phyloP scores from a whole-genome alignment of 2,329 filamentous ascomycete species.

The Phyllachora maydis region DNA sequence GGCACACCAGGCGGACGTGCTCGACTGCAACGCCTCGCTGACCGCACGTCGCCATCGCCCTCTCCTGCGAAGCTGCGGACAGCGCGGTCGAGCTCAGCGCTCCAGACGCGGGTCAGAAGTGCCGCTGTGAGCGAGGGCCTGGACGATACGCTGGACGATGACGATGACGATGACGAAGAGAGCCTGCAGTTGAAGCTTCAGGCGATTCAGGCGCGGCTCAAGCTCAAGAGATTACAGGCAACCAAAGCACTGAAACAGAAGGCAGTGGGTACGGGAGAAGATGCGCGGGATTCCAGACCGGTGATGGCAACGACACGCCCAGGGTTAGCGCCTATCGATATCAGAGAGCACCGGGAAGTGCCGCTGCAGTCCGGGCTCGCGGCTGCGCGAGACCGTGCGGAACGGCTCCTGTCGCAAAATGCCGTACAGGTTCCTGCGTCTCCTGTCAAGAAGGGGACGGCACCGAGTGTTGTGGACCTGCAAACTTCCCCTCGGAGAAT shows the following conservation, averaged over 20 bases:
- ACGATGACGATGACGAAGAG: slow-evolving; percentile 72
- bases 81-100: slow-evolving; percentile 14
- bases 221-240: slow-evolving; percentile 69
- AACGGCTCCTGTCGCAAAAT: slow-evolving; percentile 11
- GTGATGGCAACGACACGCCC: neutral
- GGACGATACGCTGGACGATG: slow-evolving; percentile 17
- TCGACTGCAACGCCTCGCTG: slow-evolving; percentile 47
- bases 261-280: slow-evolving; percentile 4
- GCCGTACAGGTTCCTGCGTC: slow-evolving; percentile 55
- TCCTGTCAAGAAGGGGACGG: slow-evolving; percentile 38
- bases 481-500: slow-evolving; percentile 63
- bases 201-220: slow-evolving; percentile 73
- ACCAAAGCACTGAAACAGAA: slow-evolving; percentile 22
- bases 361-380: slow-evolving; percentile 7
- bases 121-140: slow-evolving; percentile 4
- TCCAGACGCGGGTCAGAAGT: slow-evolving; percentile 6
- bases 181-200: slow-evolving; percentile 69
- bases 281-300: neutral
- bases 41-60: slow-evolving; percentile 45
- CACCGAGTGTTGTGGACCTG: no score
- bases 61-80: slow-evolving; percentile 36
- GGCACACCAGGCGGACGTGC: slow-evolving; percentile 62
- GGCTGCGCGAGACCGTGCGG: slow-evolving; percentile 6
- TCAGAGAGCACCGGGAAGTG: neutral
- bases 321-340: slow-evolving; percentile 1